Evolutionary conservation across 495 filamentous ascomycete species (phyloP), one percentile per base, ranked within the genome.

Genomic region (Talaromyces wortmannii): DNA sequence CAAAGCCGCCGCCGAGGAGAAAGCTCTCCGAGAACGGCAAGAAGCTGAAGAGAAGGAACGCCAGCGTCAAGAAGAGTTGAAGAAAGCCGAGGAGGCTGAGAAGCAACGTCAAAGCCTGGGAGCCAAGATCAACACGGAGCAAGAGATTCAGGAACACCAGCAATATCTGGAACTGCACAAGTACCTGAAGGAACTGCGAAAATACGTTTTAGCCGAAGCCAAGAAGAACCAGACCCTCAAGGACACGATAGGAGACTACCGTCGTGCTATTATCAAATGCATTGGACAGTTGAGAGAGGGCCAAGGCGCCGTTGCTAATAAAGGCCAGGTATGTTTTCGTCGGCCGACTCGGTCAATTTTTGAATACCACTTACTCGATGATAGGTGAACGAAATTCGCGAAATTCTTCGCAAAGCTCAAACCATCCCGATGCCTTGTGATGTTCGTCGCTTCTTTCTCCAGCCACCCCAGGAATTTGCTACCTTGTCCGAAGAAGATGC

Each of bases 251-350:
- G 89, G 90, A 31, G 85, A 90, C 47, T 84, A 89, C 78, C 77
- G 91, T 11, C 80, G 91, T 43, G 75, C 81, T 4, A 82, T 95
- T 48, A 80, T 74, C 15, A 88, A 84, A 63, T 83, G 74, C 16
- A 74, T 92, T 42, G 90, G 91, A 1, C 88, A 95, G 61, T 66
- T 95, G 30, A 88, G 82, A 11, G 78, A 74, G 47, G 83, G 73
- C 30, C 83, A 80, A 50, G 80, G 77, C 3, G 77, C 74, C 2
- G 23, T 6, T 46, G 55, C 55, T 3, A 95, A 94, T 62, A 80
- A 70, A 32, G 57, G 60, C 45, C 81, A 71, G 77, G 68, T 73
- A 57, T n/a, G 57, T 61, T 33, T 33, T 31, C 48, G 36, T 11
- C 42, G 23, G 23, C n/a, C n/a, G 23, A 7, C 15, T 46, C 2